Base-by-base conservation (phyloP, 192 early-diverging fungal species). In the Coemansia guatemalensis region DNA sequence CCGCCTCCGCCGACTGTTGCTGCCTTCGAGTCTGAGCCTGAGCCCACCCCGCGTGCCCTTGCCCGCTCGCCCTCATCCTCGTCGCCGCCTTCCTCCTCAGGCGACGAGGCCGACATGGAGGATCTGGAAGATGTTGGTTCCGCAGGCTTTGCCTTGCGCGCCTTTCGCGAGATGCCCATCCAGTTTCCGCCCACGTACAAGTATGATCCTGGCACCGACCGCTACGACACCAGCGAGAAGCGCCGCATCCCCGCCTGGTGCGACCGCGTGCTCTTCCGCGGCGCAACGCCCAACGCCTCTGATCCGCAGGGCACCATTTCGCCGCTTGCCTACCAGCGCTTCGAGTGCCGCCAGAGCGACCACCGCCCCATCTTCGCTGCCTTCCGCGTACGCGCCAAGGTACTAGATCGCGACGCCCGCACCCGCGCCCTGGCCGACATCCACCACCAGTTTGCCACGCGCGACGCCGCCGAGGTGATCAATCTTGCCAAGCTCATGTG, bases 121-220 rank as follows among this genome's bases (percentile, higher is more conserved):
- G 51, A 53, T n/a, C 3, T 47, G 14, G 44, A 61, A 2, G 56
- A 57, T 27, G 52, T 70, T 4, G 65, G 63, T 29, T 86, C 94
- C 61, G 78, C 89, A 8, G 68, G 83, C 22, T 95, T 94, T 79
- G 89, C 88, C 9, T 73, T 99, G 51, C 75, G 87, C 7, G 71
- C 78, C 6, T 98, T 94, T 61, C 62, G 67, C 50, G 97, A 99
- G 80, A 83, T 85, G 12, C 86, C 84, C 26, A 75, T 96, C 44
- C 64, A 58, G 27, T 99, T 99, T 77, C 87, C 83, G 8, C 97
- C 97, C 0, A 99, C 97, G 2, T 99, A 98, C 88, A 99, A 99
- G 78, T 98, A 95, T 70, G 90, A 99, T 64, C 85, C 85, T 5
- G 90, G 90, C 18, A 90, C 88, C 17, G 85, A 92, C 32, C 73